phyloP scores from a whole-genome alignment of 495 filamentous ascomycete species.

The Penicillium roqueforti region DNA sequence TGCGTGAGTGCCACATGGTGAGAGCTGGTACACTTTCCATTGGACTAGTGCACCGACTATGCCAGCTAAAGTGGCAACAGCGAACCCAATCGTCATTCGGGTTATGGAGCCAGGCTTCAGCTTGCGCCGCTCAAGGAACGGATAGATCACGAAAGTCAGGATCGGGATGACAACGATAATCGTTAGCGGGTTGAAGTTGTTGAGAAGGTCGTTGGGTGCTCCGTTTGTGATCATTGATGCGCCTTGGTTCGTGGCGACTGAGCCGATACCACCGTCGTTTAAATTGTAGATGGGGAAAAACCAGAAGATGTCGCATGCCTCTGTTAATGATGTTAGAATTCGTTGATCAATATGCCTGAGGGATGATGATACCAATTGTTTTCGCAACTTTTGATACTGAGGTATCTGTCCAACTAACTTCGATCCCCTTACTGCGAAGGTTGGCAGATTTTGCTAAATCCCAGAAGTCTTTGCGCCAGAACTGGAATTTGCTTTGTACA shows the following conservation, averaged over 20 bases:
- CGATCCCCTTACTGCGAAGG: constrained; percentile 46
- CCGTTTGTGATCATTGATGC: constrained; percentile 63
- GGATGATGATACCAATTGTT: constrained; percentile 27
- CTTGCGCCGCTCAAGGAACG: constrained; percentile 45
- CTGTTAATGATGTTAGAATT: constrained; percentile 3
- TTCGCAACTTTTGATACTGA: constrained; percentile 45
- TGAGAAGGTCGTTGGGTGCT: constrained; percentile 66
- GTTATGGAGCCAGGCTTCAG: constrained; percentile 57
- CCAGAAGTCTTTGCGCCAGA: constrained; percentile 58
- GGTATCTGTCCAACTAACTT: constrained; percentile 39
- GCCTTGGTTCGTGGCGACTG: constrained; percentile 46
- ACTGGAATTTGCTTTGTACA: constrained; percentile 50
- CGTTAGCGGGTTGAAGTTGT: constrained; percentile 65
- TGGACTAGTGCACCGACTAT: constrained; percentile 60
- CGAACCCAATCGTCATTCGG: constrained; percentile 64
- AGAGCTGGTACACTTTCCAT: constrained; percentile 55
- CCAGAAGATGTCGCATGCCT: constrained; percentile 50
- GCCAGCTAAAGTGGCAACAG: constrained; percentile 52
- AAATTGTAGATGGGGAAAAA: constrained; percentile 51
- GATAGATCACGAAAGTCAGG: constrained; percentile 61
- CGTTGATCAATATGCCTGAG: not conserved
- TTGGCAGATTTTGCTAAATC: constrained; percentile 60
- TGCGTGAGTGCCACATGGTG: constrained; percentile 49
- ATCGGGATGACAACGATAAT: constrained; percentile 64
- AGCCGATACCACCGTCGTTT: constrained; percentile 49